phyloP scores from a whole-genome alignment of 257 asterid species.

The Anisodus acutangulus region DNA sequence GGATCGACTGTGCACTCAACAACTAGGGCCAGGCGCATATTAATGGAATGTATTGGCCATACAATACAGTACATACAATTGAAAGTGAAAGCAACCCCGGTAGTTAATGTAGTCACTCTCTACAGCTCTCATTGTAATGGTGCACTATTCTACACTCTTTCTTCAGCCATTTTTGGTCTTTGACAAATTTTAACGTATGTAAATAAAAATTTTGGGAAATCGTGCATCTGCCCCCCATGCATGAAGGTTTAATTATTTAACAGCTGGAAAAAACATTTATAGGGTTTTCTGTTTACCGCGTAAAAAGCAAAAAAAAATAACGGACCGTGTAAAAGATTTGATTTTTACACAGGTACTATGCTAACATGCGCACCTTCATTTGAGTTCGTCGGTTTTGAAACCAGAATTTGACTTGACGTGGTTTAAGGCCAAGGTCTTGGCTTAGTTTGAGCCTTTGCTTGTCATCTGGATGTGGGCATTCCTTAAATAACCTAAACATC shows the following conservation, averaged over 20 bases:
- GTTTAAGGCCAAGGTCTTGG: conserved; percentile 93
- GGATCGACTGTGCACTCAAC: conserved; percentile 72
- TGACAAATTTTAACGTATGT: conserved; percentile 39
- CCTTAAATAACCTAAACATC: conserved; percentile 76
- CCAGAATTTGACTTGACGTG: conserved; percentile 96
- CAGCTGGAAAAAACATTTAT: conserved; percentile 47
- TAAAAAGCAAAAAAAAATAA: neutral
- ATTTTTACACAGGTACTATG: neutral
- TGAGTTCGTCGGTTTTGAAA: conserved; percentile 95
- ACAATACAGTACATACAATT: neutral
- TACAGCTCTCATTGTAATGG: conserved; percentile 31
- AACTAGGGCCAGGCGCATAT: conserved; percentile 42
- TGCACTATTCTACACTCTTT: conserved; percentile 27
- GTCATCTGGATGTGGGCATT: conserved; percentile 97
- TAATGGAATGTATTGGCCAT: conserved; percentile 42
- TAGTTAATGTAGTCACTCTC: conserved; percentile 52
- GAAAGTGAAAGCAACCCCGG: conserved; percentile 60
- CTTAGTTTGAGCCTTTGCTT: conserved; percentile 82
- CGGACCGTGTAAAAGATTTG: neutral
- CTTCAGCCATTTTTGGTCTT: conserved; percentile 33
- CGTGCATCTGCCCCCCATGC: conserved; percentile 33
- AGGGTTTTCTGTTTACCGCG: conserved; percentile 36
- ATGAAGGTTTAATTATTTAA: conserved; percentile 25
- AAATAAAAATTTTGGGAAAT: conserved; percentile 37
- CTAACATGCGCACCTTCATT: conserved; percentile 70